Percentiles rank a stretch among this genome's conserved stretches.
These are phyloP conservation scores for Ambrosiella beaveri DNA, from an alignment of 2,329 filamentous ascomycete genomes.

Conservation along the genomic window DNA sequence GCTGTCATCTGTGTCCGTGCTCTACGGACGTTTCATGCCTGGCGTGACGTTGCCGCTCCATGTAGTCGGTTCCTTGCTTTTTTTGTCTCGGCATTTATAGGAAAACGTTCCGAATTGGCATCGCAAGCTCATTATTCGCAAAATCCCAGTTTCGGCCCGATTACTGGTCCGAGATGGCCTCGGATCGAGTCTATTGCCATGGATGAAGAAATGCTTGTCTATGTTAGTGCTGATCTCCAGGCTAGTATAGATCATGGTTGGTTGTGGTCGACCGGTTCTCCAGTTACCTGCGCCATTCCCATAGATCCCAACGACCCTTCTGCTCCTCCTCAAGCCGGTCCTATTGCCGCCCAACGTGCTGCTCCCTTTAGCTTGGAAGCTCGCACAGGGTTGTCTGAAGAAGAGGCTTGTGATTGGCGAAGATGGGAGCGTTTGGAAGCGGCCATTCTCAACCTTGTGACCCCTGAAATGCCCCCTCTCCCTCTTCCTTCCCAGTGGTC, in stretches of 20 bases:
- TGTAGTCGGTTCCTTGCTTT: conserved; percentile 72
- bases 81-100: conserved; percentile 53
- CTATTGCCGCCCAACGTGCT: conserved; percentile 20
- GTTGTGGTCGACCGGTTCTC: conserved; percentile 43
- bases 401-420: conserved; percentile 52
- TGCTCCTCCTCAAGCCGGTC: conserved; percentile 12
- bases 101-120: conserved; percentile 30
- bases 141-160: not conserved
- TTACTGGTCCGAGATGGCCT: not conserved
- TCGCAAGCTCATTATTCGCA: conserved; percentile 15
- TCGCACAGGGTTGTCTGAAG: conserved; percentile 34
- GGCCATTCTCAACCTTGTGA: conserved; percentile 6
- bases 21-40: conserved; percentile 51
- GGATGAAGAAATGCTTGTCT: conserved; percentile 80
- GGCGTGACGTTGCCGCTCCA: conserved; percentile 53
- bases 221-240: conserved; percentile 75
- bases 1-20: conserved; percentile 59
- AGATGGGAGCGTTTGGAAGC: conserved; percentile 63
- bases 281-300: conserved; percentile 14
- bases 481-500: conserved; percentile 13
- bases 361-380: conserved; percentile 28
- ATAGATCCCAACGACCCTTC: conserved; percentile 13
- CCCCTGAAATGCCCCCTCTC: conserved; percentile 3
- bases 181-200: conserved; percentile 26
- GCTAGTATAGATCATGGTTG: conserved; percentile 46